Evolutionary conservation across 768 basidiomycete genomes (phyloP), one percentile per base, ranked within the genome.

Genomic region (Imleria badia): DNA sequence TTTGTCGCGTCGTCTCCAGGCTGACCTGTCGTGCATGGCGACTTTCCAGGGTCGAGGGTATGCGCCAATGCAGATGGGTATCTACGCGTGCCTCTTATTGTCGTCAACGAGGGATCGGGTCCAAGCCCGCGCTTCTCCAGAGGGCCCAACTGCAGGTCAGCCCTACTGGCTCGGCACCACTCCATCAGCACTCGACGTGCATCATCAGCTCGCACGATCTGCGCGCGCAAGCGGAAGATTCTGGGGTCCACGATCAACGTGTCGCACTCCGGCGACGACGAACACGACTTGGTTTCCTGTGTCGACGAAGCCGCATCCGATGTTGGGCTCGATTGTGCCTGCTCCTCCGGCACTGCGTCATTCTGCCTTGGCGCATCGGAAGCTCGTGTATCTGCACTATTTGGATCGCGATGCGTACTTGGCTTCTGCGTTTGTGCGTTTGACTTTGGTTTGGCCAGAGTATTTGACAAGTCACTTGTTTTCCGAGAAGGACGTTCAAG

Each of bases 231-330:
- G 10, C n/a, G 34, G 34, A 22, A 19, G 3, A 54, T 19, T 11
- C 56, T 36, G n/a, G 63, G 63, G 35, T 64, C 60, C 30, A 35
- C 20, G 3, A 61, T 44, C 44, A n/a, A 12, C 9, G 8, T 15
- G 12, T 31, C 36, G 19, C 19, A 17, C 10, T 47, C 45, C 30
- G 45, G 14, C 5, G 48, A 17, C 2, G 36, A 14, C 34, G 40
- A 22, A 3, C 15, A 12, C 11, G 54, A 26, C 2, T 36, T 34
- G 12, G 38, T n/a, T 38, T 44, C 41, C 13, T 39, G 38, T 22
- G 14, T 43, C 19, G 14, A 34, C 30, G 8, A 33, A 1, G 31
- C 15, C n/a, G 22, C 34, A 22, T 39, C 44, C 5, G 17, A 19
- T 15, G 45, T 14, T 10, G 36, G 3, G 15, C 12, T 19, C 5